Evolutionary conservation across 2,329 filamentous ascomycete genomes (phyloP), one percentile per base, ranked within the genome.

Genomic region (Sclerotinia borealis): DNA sequence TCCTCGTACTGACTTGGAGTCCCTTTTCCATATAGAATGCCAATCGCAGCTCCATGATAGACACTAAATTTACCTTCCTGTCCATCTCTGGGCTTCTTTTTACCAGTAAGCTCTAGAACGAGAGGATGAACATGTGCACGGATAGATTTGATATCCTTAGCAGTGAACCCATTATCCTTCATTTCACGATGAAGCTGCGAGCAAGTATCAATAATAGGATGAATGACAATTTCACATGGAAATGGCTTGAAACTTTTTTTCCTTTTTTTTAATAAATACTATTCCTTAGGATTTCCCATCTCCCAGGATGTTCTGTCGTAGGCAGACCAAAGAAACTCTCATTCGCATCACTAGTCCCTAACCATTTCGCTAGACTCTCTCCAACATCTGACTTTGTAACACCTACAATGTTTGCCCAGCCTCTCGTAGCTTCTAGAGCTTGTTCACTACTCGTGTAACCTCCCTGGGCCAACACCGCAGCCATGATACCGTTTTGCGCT

Each of bases 181-280:
- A 78, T 70, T 56, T 81, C 72, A 1, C 73, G 68, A 67, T 79
- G 77, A 17, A 83, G 67, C 67, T 81, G 79, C 17, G 79, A 78
- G 65, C 78, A 80, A 2, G 73, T 81, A 69, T 85, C 81, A 63
- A 85, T 84, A 4, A 79, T 75, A 1, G 82, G 81, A 70, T 85
- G 82, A 66, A 83, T 80, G 0, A 84, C 80, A 64, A 84, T 83
- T 1, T 81, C 82, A 69, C 82, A 84, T 0, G 82, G 81, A 65
- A 81, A 85, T 0, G 81, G 82, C 69, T 85, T 84, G 73, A 84
- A 84, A 1, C 79, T n/a, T n/a, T n/a, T n/a, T n/a, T n/a, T n/a
- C n/a, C n/a, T n/a, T n/a, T n/a, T n/a, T n/a, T n/a, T n/a, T n/a
- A n/a, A n/a, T n/a, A n/a, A n/a, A n/a, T n/a, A n/a, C n/a, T 78